Base-by-base conservation (phyloP, 306 rosid species). In the Vicia villosa region DNA sequence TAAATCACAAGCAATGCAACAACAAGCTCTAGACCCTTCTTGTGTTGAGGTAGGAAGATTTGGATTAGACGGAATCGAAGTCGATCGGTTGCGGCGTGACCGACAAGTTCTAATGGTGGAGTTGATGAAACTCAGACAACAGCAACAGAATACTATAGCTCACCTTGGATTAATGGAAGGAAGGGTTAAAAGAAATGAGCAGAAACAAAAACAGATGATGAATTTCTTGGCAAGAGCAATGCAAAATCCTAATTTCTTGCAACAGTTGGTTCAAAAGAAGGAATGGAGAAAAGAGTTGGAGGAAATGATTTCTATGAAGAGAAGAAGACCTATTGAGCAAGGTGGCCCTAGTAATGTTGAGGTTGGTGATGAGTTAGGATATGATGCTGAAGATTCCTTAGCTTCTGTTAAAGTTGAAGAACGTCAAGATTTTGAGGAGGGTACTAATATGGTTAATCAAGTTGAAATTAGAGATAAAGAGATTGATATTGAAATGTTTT, bases 31-130 rank as follows among this genome's bases (percentile, higher is more conserved):
- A 47, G 88, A 88, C 37, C 40, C 96, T 68, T 20, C 59, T 21
- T 87, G 90, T 73, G 82, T 89, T 40, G 90, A 91, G 83, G 82
- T 87, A n/a, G 96, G 96, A 22, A 6, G 73, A 46, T 87, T 89
- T 43, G 96, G 94, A 63, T 77, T 85, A 26, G 90, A 84, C 11
- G 74, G 83, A 52, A 24, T 55, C 2, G 96, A 92, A 59, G 57
- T 89, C 4, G 82, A 87, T 43, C 76, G 80, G 54, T 65, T 92
- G 51, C 64, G 63, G 84, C 87, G 95, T 0, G 97, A 89, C 79
- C 80, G 83, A 61, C 90, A 84, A 49, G 84, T 83, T 6, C 81
- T 91, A 1, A 82, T 87, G 90, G 80, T 22, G 79, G 97, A 92
- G 68, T 69, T 92, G 19, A 84, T 89, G 74, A 92, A 86, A 55